phyloP scores from a whole-genome alignment of 129 eudicot species.

The Pittosporum tobira region DNA sequence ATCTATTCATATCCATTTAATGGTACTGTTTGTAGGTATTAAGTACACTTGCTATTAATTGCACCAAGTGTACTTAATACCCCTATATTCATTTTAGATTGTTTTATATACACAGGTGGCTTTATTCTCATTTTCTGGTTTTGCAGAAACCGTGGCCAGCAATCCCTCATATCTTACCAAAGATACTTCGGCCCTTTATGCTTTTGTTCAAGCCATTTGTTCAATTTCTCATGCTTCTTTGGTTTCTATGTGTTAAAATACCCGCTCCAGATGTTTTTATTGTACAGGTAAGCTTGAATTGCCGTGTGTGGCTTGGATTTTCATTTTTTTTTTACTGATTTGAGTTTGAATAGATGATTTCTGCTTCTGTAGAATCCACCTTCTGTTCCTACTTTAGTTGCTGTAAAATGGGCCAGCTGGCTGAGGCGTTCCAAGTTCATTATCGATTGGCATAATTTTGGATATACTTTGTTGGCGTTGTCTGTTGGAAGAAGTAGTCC shows the following conservation, averaged over 20 bases:
- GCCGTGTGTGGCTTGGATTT: not conserved
- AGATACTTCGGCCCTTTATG: slow-evolving; percentile 52
- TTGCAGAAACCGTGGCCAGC: slow-evolving; percentile 76
- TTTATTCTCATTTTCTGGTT: slow-evolving; percentile 11
- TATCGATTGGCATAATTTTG: slow-evolving; percentile 92
- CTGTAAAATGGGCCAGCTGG: slow-evolving; percentile 95
- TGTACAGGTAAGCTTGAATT: slow-evolving; percentile 61
- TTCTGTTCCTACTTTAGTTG: slow-evolving; percentile 85
- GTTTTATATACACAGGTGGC: not conserved
- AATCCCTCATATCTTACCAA: slow-evolving; percentile 34
- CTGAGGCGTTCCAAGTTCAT: slow-evolving; percentile 59
- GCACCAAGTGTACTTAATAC: not conserved
- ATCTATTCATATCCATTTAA: slow-evolving; percentile 69
- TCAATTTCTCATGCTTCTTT: slow-evolving; percentile 75
- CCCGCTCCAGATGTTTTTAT: slow-evolving; percentile 82
- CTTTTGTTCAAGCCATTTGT: slow-evolving; percentile 71
- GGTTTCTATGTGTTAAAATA: slow-evolving; percentile 83
- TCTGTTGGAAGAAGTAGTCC: slow-evolving; percentile 89
- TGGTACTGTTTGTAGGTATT: slow-evolving; percentile 37
- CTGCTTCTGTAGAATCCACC: slow-evolving; percentile 71
- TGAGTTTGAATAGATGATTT: slow-evolving; percentile 7
- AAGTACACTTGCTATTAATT: not conserved
- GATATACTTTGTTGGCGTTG: slow-evolving; percentile 78
- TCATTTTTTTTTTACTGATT: too few species aligned
- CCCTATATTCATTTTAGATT: not conserved